A percentile compares a stretch with the other conserved stretches of the same genome.
Evolutionary conservation across 2,329 filamentous ascomycete genomes (phyloP).

Genomic region (Penicillium palitans): DNA sequence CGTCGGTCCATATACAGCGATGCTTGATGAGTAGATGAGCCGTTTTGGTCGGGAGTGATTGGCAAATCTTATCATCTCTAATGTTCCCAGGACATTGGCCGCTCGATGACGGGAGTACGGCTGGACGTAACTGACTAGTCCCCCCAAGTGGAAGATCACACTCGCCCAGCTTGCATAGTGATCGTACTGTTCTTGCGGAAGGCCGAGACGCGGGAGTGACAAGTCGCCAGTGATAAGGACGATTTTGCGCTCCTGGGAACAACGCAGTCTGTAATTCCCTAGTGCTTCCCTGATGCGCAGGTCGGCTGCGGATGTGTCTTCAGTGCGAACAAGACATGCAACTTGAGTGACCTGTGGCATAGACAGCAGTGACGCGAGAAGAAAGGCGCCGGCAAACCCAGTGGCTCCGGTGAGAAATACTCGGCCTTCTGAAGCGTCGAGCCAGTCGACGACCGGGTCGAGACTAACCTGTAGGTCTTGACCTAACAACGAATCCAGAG

Average conservation of each 20-base stretch:
- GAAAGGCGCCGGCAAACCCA: slow-evolving; percentile 11
- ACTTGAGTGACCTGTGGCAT: not conserved
- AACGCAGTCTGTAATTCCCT: slow-evolving; percentile 3
- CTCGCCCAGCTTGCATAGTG: slow-evolving; percentile 1
- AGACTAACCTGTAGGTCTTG: not conserved
- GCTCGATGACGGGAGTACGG: slow-evolving; percentile 12
- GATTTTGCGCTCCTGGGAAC: slow-evolving; percentile 7
- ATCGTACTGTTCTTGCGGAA: not conserved
- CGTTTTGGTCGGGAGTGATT: slow-evolving; percentile 15
- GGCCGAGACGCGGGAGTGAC: slow-evolving; percentile 1
- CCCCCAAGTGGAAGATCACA: slow-evolving; percentile 18
- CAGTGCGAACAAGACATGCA: not conserved
- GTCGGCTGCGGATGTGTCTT: not conserved
- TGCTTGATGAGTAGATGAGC: slow-evolving; percentile 22
- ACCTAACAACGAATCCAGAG: not conserved
- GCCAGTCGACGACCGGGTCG: not conserved
- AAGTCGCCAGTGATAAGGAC: slow-evolving; percentile 10
- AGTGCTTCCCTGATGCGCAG: slow-evolving; percentile 5
- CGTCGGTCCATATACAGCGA: slow-evolving; percentile 18
- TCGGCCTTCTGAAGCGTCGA: not conserved
- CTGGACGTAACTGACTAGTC: slow-evolving; percentile 7
- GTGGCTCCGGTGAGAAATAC: slow-evolving; percentile 13
- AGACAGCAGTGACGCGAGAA: not conserved
- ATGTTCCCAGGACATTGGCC: slow-evolving; percentile 6
- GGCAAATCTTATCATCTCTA: slow-evolving; percentile 5